These are phyloP conservation scores for Lecanicillium sp. DNA, from an alignment of 2,329 filamentous ascomycete genomes.

Conservation along the genomic window DNA sequence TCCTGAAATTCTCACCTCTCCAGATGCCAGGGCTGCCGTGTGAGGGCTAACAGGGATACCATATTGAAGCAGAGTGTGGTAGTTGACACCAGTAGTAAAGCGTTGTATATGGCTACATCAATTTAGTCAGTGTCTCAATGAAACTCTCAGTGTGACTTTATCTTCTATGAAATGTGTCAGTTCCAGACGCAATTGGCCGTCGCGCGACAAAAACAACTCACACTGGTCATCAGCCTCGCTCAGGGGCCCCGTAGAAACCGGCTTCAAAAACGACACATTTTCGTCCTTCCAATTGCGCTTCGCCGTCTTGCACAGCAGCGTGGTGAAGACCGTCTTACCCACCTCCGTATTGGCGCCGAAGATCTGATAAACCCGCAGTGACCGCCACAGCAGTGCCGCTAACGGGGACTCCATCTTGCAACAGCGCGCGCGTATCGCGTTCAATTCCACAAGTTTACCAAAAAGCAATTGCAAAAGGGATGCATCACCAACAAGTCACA, in stretches of 20 bases:
- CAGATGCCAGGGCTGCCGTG: constrained; percentile 50
- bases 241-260: constrained; percentile 67
- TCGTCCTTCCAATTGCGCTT: constrained; percentile 35
- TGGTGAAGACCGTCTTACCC: constrained; percentile 76
- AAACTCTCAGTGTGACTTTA: background rate
- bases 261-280: constrained; percentile 63
- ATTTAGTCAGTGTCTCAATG: background rate
- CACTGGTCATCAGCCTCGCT: constrained; percentile 66
- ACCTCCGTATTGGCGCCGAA: constrained; percentile 82
- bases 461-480: too few relatives aligned
- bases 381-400: constrained; percentile 58
- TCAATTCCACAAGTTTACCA: too few relatives aligned
- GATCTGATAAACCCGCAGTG: constrained; percentile 62
- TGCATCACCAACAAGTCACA: too few relatives aligned
- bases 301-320: constrained; percentile 59
- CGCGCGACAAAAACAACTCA: constrained; percentile 14
- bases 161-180: constrained; percentile 3
- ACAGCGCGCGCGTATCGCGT: too few relatives aligned
- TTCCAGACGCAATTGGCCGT: background rate
- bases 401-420: constrained; percentile 37
- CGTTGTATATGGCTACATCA: constrained; percentile 50
- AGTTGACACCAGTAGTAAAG: constrained; percentile 43
- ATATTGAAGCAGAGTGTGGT: constrained; percentile 62
- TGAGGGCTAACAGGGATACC: constrained; percentile 71
- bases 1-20: constrained; percentile 25